Evolutionary conservation across 2,329 filamentous ascomycete genomes (phyloP).

Genomic region (Monosporascus cannonballus): DNA sequence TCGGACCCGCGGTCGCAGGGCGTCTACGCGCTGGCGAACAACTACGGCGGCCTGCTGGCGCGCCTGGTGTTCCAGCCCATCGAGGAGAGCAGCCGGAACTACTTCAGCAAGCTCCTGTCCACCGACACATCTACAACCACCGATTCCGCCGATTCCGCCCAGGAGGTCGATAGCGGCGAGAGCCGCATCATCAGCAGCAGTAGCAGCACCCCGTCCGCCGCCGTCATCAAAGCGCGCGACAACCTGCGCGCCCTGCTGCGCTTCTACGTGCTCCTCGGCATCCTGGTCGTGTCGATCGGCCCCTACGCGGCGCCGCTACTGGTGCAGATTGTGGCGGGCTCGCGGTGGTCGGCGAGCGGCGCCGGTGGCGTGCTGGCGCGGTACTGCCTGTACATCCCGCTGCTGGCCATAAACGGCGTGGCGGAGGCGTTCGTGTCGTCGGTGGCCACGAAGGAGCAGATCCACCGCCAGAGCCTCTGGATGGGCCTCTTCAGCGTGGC

Average conservation of each 20-base stretch:
- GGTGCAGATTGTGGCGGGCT: constrained; percentile 69
- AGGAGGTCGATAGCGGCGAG: neutral
- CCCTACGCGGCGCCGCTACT: constrained; percentile 70
- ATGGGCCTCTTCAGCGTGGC: constrained; percentile 76
- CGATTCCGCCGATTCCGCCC: constrained; percentile 15
- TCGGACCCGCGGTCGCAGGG: constrained; percentile 78
- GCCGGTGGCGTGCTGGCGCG: constrained; percentile 67
- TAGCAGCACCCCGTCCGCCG: neutral
- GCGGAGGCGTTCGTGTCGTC: constrained; percentile 89
- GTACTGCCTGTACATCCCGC: constrained; percentile 91
- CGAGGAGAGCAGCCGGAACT: constrained; percentile 85
- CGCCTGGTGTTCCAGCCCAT: constrained; percentile 90
- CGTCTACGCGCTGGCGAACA: constrained; percentile 86
- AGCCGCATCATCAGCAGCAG: neutral
- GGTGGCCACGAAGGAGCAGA: constrained; percentile 68
- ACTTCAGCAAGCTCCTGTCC: constrained; percentile 76
- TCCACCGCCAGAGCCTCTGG: constrained; percentile 72
- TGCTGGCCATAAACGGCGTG: constrained; percentile 86
- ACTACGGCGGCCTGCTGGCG: constrained; percentile 86
- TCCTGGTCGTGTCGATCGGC: constrained; percentile 63
- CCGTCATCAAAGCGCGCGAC: constrained; percentile 34
- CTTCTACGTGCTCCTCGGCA: constrained; percentile 68
- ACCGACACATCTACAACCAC: constrained; percentile 16
- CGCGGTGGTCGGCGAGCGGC: constrained; percentile 66
- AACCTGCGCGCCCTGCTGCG: constrained; percentile 62